Evolutionary conservation across 176 grass and related monocot species (phyloP).

Genomic region (Aegilops bicornis): DNA sequence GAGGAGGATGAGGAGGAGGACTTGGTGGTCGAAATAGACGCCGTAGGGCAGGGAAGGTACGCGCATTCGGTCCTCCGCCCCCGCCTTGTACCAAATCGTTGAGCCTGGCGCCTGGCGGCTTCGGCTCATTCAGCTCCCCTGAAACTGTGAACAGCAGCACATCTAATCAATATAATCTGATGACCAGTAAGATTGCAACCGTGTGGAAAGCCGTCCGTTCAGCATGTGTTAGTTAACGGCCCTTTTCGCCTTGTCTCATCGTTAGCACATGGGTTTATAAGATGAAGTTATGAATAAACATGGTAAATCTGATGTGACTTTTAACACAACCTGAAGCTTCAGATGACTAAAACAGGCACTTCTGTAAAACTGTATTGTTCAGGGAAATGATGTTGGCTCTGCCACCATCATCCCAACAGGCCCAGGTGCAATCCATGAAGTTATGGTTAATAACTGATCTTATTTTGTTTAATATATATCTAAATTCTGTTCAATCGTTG

Average conservation of each 20-base stretch:
- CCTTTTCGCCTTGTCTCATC: not conserved
- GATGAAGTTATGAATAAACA: not conserved
- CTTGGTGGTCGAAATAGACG: conserved; percentile 36
- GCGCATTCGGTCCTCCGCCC: not conserved
- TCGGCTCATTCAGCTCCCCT: not conserved
- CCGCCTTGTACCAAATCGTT: not conserved
- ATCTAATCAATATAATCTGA: not conserved
- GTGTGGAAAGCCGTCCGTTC: not conserved
- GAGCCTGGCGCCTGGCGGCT: not conserved
- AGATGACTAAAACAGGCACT: not conserved
- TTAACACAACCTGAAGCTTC: not conserved
- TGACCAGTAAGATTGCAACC: not conserved
- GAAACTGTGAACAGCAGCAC: not conserved
- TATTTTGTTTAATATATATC: not conserved
- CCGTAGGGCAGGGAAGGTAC: conserved; percentile 40
- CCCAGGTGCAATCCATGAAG: not conserved
- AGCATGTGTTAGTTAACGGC: not conserved
- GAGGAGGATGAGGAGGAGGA: not conserved
- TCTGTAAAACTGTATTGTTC: not conserved
- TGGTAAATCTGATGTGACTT: not conserved
- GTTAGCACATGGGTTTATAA: not conserved
- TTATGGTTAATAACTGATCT: not conserved
- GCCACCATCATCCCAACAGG: not conserved
- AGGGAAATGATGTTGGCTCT: not conserved
- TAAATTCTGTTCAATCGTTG: not conserved